Evolutionary conservation across 371 early-diverging fungal species (phyloP).

Genomic region (Phascolomyces articulosus): DNA sequence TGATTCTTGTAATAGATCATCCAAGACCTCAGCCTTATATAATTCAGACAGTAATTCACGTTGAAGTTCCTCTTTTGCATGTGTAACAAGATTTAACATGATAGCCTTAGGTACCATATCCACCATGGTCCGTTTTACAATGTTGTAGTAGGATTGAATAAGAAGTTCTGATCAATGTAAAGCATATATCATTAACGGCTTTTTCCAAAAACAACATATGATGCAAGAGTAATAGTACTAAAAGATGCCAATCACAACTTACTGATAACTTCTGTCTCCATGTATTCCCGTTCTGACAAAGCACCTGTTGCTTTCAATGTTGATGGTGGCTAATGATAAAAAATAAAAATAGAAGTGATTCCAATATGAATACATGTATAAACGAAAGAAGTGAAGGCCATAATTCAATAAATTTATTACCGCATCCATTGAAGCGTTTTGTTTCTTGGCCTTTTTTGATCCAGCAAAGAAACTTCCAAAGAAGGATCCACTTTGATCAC

Average conservation of each 20-base stretch:
- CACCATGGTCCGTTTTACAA: slow-evolving; percentile 96
- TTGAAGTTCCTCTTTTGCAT: slow-evolving; percentile 93
- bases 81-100: slow-evolving; percentile 95
- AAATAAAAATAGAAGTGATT: background rate
- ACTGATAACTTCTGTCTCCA: slow-evolving; percentile 98
- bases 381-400: slow-evolving; percentile 25
- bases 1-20: slow-evolving; percentile 94
- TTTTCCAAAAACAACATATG: too few species aligned
- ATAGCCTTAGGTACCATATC: slow-evolving; percentile 99
- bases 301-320: slow-evolving; percentile 94
- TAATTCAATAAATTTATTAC: too few species aligned
- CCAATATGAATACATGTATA: slow-evolving; percentile 41
- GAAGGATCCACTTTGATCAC: slow-evolving; percentile 52
- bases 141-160: slow-evolving; percentile 95
- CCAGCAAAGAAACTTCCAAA: slow-evolving; percentile 95
- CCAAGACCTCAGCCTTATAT: slow-evolving; percentile 92
- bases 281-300: slow-evolving; percentile 93
- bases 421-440: slow-evolving; percentile 62
- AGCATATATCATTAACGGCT: too few species aligned
- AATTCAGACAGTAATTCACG: slow-evolving; percentile 94
- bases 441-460: slow-evolving; percentile 74
- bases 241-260: slow-evolving; percentile 35
- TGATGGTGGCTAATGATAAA: slow-evolving; percentile 77
- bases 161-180: too few species aligned
- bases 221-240: too few species aligned